These are phyloP conservation scores for Conticribra guillardii DNA, from an alignment of 108 stramenopile species.

Conservation along the genomic window DNA sequence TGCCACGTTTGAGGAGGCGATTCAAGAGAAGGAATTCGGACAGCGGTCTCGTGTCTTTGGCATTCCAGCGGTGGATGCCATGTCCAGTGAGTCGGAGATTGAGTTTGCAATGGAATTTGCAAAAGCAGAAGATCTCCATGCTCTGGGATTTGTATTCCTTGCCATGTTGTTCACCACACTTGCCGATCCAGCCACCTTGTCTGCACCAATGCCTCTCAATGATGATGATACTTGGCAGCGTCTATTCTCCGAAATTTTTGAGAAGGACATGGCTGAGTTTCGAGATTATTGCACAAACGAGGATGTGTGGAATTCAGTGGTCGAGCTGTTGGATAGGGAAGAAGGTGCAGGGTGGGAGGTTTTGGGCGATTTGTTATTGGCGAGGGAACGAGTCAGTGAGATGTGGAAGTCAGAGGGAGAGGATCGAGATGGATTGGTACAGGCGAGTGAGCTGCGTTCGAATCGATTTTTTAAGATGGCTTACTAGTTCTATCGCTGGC, in stretches of 20 bases:
- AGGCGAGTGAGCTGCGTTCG: constrained; percentile 54
- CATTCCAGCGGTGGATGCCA: constrained; percentile 26
- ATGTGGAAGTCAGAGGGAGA: neutral
- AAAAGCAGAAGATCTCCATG: constrained; percentile 85
- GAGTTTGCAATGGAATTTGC: constrained; percentile 61
- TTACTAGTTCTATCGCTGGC: too few species aligned
- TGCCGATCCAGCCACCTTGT: constrained; percentile 59
- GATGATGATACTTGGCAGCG: constrained; percentile 87
- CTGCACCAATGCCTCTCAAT: constrained; percentile 68
- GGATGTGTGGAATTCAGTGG: constrained; percentile 73
- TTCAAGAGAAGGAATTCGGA: constrained; percentile 66
- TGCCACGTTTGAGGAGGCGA: constrained; percentile 53
- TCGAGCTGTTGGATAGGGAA: constrained; percentile 68
- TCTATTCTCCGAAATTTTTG: constrained; percentile 78
- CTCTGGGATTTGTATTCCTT: constrained; percentile 82
- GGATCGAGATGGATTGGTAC: neutral
- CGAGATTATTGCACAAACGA: constrained; percentile 84
- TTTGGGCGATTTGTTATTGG: constrained; percentile 62
- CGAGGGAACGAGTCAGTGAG: constrained; percentile 66
- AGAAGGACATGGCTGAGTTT: constrained; percentile 76
- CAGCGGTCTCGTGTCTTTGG: constrained; percentile 70
- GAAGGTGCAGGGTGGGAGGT: constrained; percentile 82
- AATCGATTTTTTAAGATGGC: constrained; percentile 68
- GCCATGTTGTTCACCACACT: constrained; percentile 71
- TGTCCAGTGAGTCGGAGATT: constrained; percentile 23